Conservation (phyloP, 2,329 filamentous ascomycete species). For the Xylariaceae sp. region DNA sequence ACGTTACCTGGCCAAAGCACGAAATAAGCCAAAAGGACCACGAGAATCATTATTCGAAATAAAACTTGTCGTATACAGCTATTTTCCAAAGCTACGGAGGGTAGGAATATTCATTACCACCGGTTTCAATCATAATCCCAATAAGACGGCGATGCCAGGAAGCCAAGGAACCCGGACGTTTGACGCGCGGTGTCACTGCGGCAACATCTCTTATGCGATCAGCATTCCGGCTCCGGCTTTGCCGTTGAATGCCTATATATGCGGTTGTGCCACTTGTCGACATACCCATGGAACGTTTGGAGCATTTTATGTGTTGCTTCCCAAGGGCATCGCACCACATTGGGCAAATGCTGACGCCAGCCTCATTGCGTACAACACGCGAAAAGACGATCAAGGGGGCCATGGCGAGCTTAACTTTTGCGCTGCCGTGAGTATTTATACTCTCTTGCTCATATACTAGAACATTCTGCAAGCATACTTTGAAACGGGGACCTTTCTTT, state of each 20-base stretch:
- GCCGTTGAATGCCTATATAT: slow-evolving; percentile 41
- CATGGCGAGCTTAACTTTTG: neutral
- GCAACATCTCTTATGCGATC: slow-evolving; percentile 50
- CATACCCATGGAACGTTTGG: slow-evolving; percentile 41
- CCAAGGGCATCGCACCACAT: slow-evolving; percentile 42
- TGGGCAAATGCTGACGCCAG: slow-evolving; percentile 45
- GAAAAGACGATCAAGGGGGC: slow-evolving; percentile 24
- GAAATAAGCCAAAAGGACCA: too few relatives aligned
- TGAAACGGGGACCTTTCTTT: too few relatives aligned
- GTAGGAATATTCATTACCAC: too few relatives aligned
- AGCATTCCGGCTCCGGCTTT: slow-evolving; percentile 46
- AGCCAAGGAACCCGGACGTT: slow-evolving; percentile 37
- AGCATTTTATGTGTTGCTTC: slow-evolving; percentile 49
- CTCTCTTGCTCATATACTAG: too few relatives aligned
- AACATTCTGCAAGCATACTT: too few relatives aligned
- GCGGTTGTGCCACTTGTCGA: neutral
- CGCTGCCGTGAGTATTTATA: neutral
- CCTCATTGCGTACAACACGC: slow-evolving; percentile 47
- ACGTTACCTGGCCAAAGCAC: too few relatives aligned
- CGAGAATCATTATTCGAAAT: too few relatives aligned
- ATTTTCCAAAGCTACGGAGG: too few relatives aligned
- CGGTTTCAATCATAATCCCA: too few relatives aligned
- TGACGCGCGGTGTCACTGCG: slow-evolving; percentile 53
- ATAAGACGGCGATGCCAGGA: neutral
- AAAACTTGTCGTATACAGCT: too few relatives aligned